Evolutionary conservation across 805 yeast genomes (phyloP).

Genomic region (Saccharomyces jurei): DNA sequence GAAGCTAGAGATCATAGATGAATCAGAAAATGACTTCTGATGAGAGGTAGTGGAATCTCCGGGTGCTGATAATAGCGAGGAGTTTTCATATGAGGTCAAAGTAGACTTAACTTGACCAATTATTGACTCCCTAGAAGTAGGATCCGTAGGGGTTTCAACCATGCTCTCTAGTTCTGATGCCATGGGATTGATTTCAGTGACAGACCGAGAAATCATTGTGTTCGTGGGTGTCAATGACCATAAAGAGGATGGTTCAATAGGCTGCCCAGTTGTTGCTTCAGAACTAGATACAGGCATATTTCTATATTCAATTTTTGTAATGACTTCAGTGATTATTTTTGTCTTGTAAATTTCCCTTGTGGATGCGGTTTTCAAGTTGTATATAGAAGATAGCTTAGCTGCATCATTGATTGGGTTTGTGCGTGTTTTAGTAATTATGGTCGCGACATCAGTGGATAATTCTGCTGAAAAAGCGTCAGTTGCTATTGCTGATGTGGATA

Average conservation of each 20-base stretch:
- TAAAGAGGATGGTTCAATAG: neutral
- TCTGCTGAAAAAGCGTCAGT: neutral
- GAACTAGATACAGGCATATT: neutral
- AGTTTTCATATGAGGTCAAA: neutral
- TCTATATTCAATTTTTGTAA: neutral
- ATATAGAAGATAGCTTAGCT: neutral
- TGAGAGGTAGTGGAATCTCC: neutral
- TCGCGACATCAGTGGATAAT: neutral
- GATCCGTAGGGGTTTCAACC: neutral
- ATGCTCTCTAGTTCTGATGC: neutral
- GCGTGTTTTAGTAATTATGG: neutral
- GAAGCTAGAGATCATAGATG: neutral
- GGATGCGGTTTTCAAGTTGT: neutral
- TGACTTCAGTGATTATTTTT: neutral
- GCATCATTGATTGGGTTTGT: neutral
- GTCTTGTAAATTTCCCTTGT: neutral
- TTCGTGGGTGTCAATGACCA: neutral
- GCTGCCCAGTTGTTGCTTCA: neutral
- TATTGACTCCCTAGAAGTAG: neutral
- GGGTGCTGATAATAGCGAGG: neutral
- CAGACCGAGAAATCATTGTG: neutral
- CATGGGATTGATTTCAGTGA: neutral
- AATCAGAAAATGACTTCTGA: neutral
- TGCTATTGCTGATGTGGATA: neutral
- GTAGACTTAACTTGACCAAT: neutral